Percentiles rank a stretch among this genome's conserved stretches.
phyloP scores from a whole-genome alignment of 208 protist species.

The Crithidia mellificae region DNA sequence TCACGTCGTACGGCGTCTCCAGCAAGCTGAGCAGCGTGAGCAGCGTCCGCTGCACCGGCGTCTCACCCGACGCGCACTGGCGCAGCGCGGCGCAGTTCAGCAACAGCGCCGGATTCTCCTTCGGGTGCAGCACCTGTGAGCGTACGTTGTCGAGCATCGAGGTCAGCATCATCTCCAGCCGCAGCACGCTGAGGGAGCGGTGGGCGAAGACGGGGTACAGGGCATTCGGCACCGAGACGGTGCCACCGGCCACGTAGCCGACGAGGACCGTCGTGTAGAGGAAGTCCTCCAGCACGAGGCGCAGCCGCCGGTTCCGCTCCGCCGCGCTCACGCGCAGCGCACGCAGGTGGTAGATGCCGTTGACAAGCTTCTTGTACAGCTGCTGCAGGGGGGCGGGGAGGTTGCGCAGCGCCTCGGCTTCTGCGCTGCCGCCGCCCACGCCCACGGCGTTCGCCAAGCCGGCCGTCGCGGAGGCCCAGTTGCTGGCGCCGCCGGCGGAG shows the following conservation, averaged over 20 bases:
- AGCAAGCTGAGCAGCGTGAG: slow-evolving; percentile 43
- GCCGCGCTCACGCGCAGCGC: slow-evolving; percentile 41
- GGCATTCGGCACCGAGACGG: slow-evolving; percentile 20
- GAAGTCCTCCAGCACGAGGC: slow-evolving; percentile 59
- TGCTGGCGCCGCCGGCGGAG: slow-evolving; percentile 23
- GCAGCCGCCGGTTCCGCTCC: slow-evolving; percentile 51
- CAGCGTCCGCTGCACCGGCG: slow-evolving; percentile 44
- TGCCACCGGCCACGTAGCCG: slow-evolving; percentile 25
- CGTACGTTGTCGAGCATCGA: slow-evolving; percentile 44
- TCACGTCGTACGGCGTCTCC: slow-evolving; percentile 37
- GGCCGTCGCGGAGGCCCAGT: slow-evolving; percentile 39
- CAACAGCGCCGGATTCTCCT: slow-evolving; percentile 45
- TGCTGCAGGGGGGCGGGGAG: slow-evolving; percentile 28
- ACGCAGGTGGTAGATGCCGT: slow-evolving; percentile 42
- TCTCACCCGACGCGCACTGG: slow-evolving; percentile 39
- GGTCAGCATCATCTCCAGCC: slow-evolving; percentile 39
- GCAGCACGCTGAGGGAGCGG: slow-evolving; percentile 32
- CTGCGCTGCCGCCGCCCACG: slow-evolving; percentile 13
- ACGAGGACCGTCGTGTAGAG: slow-evolving; percentile 46
- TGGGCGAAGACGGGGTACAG: slow-evolving; percentile 41
- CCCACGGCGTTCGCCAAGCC: slow-evolving; percentile 45
- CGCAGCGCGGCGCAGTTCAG: slow-evolving; percentile 56
- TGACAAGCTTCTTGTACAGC: slow-evolving; percentile 47
- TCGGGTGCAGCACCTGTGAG: slow-evolving; percentile 34
- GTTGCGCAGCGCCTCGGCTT: slow-evolving; percentile 25